A percentile compares a stretch with the other conserved stretches of the same genome.
These are phyloP conservation scores for Psidium friedrichsthalianum DNA, from an alignment of 345 rosid genomes.

Conservation along the genomic window DNA sequence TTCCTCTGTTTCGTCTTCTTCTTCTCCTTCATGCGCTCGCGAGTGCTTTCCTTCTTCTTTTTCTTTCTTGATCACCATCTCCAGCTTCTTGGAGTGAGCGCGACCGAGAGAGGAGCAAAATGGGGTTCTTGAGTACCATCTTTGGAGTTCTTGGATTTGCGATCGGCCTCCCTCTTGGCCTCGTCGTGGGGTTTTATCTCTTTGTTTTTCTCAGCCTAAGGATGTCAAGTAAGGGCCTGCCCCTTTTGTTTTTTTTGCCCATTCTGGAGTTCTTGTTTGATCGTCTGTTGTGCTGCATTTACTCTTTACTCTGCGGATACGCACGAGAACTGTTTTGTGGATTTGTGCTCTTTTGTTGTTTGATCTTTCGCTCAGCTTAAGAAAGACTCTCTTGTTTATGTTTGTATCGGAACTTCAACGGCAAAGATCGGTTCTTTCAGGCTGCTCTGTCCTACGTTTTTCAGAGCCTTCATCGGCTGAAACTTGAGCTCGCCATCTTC, in stretches of 20 bases:
- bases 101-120: background rate
- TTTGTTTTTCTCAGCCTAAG: slow-evolving; percentile 1
- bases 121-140: slow-evolving; percentile 5
- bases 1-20: background rate
- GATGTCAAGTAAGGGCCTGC: background rate
- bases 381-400: background rate
- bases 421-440: background rate
- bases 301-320: background rate
- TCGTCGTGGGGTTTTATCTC: slow-evolving; percentile 2
- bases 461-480: background rate
- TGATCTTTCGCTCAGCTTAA: background rate
- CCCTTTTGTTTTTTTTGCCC: background rate
- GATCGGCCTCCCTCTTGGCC: slow-evolving; percentile 5
- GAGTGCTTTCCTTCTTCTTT: background rate
- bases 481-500: background rate
- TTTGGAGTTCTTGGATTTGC: slow-evolving; percentile 4
- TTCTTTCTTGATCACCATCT: background rate
- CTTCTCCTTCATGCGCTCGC: background rate
- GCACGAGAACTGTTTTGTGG: background rate
- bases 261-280: background rate
- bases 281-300: background rate
- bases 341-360: background rate
- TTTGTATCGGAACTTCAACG: background rate
- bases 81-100: background rate
- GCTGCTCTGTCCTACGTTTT: background rate